phyloP scores from a whole-genome alignment of 768 basidiomycete species.

The Dendrothele bispora region DNA sequence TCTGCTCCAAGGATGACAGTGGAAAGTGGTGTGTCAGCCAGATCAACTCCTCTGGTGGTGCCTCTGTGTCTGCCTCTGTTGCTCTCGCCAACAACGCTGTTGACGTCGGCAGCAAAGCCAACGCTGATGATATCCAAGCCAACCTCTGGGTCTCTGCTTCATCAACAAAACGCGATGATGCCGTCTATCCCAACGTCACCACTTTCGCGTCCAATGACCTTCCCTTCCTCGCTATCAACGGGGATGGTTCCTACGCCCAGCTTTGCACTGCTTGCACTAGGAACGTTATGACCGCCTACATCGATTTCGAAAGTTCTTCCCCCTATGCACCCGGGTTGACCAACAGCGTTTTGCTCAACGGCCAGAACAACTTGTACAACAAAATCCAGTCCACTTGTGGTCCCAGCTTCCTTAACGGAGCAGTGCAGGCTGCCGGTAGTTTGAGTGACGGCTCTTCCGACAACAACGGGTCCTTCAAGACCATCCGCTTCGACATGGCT shows the following conservation, averaged over 20 bases:
- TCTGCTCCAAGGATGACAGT: conserved; percentile 75
- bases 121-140: conserved; percentile 7
- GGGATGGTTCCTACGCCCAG: conserved; percentile 40
- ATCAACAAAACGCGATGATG: conserved; percentile 19
- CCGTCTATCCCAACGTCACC: conserved; percentile 54
- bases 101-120: too few species aligned
- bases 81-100: neutral
- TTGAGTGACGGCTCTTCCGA: conserved; percentile 34
- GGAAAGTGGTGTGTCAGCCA: conserved; percentile 67
- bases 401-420: conserved; percentile 62
- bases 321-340: conserved; percentile 78
- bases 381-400: conserved; percentile 68
- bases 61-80: conserved; percentile 9
- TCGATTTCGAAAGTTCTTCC: conserved; percentile 65
- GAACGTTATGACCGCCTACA: conserved; percentile 73
- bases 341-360: conserved; percentile 62
- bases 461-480: conserved; percentile 2
- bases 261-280: conserved; percentile 87
- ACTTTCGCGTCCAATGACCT: conserved; percentile 62
- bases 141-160: conserved; percentile 23
- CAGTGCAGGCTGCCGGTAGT: conserved; percentile 68
- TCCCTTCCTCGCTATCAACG: conserved; percentile 76
- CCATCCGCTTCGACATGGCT: neutral
- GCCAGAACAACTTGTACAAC: conserved; percentile 66
- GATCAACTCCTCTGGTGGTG: conserved; percentile 24